phyloP scores from a whole-genome alignment of 2,329 filamentous ascomycete genomes.

The Botrytis cinerea region DNA sequence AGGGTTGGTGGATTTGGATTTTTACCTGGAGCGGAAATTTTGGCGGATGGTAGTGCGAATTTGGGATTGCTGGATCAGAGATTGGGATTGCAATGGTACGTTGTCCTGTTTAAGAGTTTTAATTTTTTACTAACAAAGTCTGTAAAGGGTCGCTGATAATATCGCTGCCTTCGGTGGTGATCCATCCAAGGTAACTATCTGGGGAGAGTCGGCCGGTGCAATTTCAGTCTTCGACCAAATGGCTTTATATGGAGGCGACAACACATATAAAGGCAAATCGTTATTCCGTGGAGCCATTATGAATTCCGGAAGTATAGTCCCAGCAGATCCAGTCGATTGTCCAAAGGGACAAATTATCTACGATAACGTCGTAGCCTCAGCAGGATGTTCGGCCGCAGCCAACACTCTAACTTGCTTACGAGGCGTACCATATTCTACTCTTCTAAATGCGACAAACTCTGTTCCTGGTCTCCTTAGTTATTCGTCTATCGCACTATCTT shows the following conservation, averaged over 20 bases:
- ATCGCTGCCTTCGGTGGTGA: conserved; percentile 74
- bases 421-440: conserved; percentile 56
- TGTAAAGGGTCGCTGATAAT: conserved; percentile 62
- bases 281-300: conserved; percentile 79
- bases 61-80: conserved; percentile 73
- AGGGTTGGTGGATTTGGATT: conserved; percentile 75
- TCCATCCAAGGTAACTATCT: conserved; percentile 47
- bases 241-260: conserved; percentile 70
- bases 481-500: conserved; percentile 68
- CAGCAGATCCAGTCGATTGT: conserved; percentile 64
- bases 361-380: conserved; percentile 58
- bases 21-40: conserved; percentile 66
- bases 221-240: conserved; percentile 79
- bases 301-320: conserved; percentile 67
- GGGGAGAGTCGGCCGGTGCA: conserved; percentile 57
- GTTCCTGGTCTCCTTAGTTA: conserved; percentile 70
- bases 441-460: conserved; percentile 67
- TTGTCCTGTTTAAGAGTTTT: neutral
- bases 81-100: conserved; percentile 67
- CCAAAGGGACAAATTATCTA: conserved; percentile 66
- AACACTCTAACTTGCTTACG: conserved; percentile 70
- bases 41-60: conserved; percentile 67
- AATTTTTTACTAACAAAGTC: neutral
- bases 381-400: conserved; percentile 59
- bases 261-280: conserved; percentile 71